Conservation (phyloP, 2,329 filamentous ascomycete genomes). For the Cladophialophora yegresii region DNA sequence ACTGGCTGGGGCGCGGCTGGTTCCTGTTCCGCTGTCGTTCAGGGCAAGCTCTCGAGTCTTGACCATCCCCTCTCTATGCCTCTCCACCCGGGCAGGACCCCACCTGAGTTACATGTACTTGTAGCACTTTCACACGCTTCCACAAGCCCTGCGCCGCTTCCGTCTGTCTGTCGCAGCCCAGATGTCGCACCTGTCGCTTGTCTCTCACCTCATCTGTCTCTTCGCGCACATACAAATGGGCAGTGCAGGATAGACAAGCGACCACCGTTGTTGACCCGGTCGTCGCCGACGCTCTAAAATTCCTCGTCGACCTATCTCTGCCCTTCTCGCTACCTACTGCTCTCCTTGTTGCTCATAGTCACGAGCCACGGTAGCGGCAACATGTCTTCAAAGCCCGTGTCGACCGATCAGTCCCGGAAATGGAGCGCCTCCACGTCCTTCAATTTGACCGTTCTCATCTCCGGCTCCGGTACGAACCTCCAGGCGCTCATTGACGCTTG, state of each 20-base stretch:
- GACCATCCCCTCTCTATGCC: not conserved
- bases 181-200: conserved; percentile 4
- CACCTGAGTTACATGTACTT: not conserved
- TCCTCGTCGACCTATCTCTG: not conserved
- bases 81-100: not conserved
- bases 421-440: conserved; percentile 32
- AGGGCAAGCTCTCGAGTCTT: not conserved
- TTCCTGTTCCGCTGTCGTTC: conserved; percentile 1
- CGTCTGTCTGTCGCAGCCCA: conserved; percentile 13
- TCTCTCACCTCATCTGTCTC: not conserved
- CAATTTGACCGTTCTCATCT: conserved; percentile 65
- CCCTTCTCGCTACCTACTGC: not conserved
- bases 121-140: conserved; percentile 15
- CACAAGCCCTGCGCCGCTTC: conserved; percentile 6
- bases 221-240: not conserved
- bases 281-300: not conserved
- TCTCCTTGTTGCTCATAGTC: not conserved
- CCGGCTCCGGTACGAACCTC: conserved; percentile 74
- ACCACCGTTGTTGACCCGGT: not conserved
- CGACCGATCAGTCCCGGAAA: conserved; percentile 29
- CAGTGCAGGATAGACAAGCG: not conserved
- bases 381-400: conserved; percentile 15
- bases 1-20: conserved; percentile 5
- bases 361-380: not conserved
- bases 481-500: conserved; percentile 72